These are phyloP conservation scores for Salix koriyanagi DNA, from an alignment of 345 rosid species.

Conservation along the genomic window DNA sequence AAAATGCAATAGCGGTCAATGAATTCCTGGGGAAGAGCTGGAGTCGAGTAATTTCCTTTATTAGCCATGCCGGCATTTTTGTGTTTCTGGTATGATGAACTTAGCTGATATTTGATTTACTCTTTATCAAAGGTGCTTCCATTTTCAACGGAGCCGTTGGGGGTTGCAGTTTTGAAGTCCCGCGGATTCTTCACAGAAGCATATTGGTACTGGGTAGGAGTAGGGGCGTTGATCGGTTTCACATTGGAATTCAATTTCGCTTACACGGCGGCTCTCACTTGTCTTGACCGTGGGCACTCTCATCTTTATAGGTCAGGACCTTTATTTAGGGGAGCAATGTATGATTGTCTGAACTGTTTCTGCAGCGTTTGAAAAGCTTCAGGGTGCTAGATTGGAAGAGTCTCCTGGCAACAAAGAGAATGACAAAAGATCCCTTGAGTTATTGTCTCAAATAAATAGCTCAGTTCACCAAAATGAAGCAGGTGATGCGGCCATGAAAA, in stretches of 20 bases:
- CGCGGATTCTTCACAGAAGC: conserved; percentile 48
- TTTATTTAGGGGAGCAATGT: too few species aligned
- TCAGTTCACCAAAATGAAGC: not conserved
- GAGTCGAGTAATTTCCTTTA: conserved; percentile 32
- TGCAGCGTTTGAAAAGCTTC: conserved; percentile 54
- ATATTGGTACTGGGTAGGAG: conserved; percentile 66
- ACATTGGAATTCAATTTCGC: conserved; percentile 38
- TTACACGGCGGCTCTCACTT: conserved; percentile 43
- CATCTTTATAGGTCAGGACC: too few species aligned
- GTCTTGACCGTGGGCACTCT: conserved; percentile 44
- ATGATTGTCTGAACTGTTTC: too few species aligned
- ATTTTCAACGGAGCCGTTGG: conserved; percentile 35
- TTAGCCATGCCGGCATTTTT: not conserved
- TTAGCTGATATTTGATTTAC: not conserved
- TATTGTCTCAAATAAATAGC: not conserved
- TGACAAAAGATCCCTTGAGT: not conserved
- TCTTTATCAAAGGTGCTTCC: conserved; percentile 16
- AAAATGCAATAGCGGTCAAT: conserved; percentile 57
- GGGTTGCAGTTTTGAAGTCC: conserved; percentile 38
- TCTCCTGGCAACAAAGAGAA: conserved; percentile 1
- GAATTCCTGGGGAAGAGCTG: conserved; percentile 72
- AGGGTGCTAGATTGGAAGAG: conserved; percentile 29
- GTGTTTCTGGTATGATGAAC: not conserved
- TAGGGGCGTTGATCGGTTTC: conserved; percentile 41
- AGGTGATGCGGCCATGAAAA: not conserved